A percentile compares a stretch with the other conserved stretches of the same genome.
These are phyloP conservation scores for Kalmusia sp. DNA, from an alignment of 2,329 filamentous ascomycete species.

Conservation along the genomic window DNA sequence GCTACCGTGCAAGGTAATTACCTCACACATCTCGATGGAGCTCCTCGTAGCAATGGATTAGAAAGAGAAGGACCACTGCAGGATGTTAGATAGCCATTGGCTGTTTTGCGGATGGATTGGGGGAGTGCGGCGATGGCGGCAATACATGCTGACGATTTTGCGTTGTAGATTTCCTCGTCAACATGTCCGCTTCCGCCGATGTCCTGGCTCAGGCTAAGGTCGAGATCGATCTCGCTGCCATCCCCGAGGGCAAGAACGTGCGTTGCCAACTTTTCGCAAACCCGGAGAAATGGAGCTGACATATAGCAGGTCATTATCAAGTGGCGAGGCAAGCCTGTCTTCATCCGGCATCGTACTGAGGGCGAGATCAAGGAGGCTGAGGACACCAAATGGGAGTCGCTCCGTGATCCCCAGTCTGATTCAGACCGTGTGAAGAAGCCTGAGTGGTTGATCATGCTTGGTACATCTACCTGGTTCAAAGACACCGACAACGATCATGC, in stretches of 20 bases:
- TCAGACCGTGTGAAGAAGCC: conserved; percentile 95
- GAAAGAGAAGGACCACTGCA: neutral
- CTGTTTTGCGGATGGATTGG: conserved; percentile 37
- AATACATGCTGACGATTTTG: conserved; percentile 34
- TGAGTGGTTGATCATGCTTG: conserved; percentile 99
- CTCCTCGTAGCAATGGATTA: conserved; percentile 12
- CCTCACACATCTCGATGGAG: conserved; percentile 15
- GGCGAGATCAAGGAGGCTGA: conserved; percentile 96
- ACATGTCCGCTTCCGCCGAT: conserved; percentile 99
- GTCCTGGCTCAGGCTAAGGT: conserved; percentile 99
- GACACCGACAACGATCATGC: neutral
- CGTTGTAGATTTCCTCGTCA: conserved; percentile 91
- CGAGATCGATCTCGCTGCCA: conserved; percentile 89
- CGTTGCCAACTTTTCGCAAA: conserved; percentile 45
- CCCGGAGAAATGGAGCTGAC: conserved; percentile 22
- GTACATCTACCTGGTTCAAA: conserved; percentile 57
- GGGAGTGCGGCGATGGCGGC: conserved; percentile 30
- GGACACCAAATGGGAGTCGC: conserved; percentile 78
- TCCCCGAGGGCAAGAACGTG: conserved; percentile 99
- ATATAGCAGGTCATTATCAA: conserved; percentile 87
- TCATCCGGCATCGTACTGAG: conserved; percentile 96
- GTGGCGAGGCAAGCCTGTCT: conserved; percentile 99
- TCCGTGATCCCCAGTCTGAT: conserved; percentile 92
- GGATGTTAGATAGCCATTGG: conserved; percentile 35
- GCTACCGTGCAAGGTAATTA: conserved; percentile 92